phyloP scores from a whole-genome alignment of 805 yeast genomes.

The Ogataea methanolica region DNA sequence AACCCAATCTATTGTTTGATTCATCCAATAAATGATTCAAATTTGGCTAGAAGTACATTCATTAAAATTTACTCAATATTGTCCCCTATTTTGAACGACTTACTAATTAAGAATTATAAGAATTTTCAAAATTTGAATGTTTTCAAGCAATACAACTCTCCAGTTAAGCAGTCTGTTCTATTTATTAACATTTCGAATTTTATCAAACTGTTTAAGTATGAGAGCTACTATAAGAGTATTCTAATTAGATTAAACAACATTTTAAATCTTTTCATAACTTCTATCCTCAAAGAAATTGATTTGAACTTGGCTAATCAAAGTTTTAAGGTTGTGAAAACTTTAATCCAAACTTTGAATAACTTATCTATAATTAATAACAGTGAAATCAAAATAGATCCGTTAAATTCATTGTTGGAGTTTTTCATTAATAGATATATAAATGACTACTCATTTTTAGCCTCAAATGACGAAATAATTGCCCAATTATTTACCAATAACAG shows the following conservation, averaged over 20 bases:
- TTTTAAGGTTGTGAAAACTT: conserved; percentile 30
- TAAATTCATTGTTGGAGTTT: conserved; percentile 31
- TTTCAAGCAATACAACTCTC: conserved; percentile 27
- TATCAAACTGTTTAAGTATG: conserved; percentile 19
- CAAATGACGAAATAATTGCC: conserved; percentile 17
- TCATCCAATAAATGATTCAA: conserved; percentile 18
- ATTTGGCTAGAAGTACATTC: conserved; percentile 23
- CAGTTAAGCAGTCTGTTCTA: conserved; percentile 27
- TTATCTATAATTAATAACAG: conserved; percentile 19
- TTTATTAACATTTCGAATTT: conserved; percentile 28
- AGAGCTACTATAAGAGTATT: conserved; percentile 23
- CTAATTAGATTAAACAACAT: conserved; percentile 43
- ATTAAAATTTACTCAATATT: conserved; percentile 23
- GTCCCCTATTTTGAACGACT: conserved; percentile 26
- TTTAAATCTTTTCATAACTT: conserved; percentile 66
- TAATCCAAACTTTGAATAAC: conserved; percentile 23
- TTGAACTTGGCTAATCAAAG: conserved; percentile 46
- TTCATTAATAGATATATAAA: conserved; percentile 29
- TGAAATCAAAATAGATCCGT: conserved; percentile 32
- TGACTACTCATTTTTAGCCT: conserved; percentile 22
- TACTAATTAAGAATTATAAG: conserved; percentile 29
- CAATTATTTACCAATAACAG: conserved; percentile 2
- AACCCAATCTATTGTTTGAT: conserved; percentile 25
- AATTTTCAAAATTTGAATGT: conserved; percentile 28
- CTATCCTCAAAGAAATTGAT: conserved; percentile 66